Conservation (phyloP, 305 asterid species). For the Nicotiana rustica region DNA sequence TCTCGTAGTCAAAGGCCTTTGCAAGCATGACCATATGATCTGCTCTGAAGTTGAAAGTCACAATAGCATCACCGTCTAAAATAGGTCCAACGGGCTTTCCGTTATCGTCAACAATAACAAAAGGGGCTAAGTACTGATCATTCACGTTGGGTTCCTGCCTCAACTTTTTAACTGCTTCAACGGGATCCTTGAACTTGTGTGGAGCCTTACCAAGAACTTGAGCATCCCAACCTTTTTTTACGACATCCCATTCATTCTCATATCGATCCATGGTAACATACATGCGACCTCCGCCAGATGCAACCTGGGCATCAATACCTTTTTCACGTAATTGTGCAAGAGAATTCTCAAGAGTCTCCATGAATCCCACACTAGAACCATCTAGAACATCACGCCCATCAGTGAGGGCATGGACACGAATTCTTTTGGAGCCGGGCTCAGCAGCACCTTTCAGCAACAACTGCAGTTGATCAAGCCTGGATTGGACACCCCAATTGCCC, state of each 20-base stretch:
- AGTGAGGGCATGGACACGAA: conserved; percentile 84
- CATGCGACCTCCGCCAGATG: conserved; percentile 99
- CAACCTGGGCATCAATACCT: conserved; percentile 86
- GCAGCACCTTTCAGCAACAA: conserved; percentile 86
- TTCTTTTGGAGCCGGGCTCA: conserved; percentile 85
- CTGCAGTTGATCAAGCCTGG: conserved; percentile 89
- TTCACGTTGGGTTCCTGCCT: conserved; percentile 70
- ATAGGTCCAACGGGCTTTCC: conserved; percentile 94
- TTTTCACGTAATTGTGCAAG: conserved; percentile 73
- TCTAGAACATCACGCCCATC: conserved; percentile 98
- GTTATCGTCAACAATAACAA: conserved; percentile 83
- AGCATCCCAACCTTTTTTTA: conserved; percentile 98
- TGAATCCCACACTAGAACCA: conserved; percentile 84
- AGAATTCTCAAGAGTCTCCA: conserved; percentile 83
- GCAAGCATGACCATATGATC: conserved; percentile 97
- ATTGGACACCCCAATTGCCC: conserved; percentile 97
- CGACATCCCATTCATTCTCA: conserved; percentile 98
- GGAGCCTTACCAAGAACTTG: conserved; percentile 98
- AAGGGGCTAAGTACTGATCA: conserved; percentile 89
- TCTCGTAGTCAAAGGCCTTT: conserved; percentile 78
- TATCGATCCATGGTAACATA: conserved; percentile 95
- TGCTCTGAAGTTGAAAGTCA: conserved; percentile 89
- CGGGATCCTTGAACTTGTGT: conserved; percentile 73
- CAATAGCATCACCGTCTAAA: conserved; percentile 96
- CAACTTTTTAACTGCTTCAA: conserved; percentile 90